Evolutionary conservation across 768 basidiomycete species (phyloP).

Genomic region (Russula sp.): DNA sequence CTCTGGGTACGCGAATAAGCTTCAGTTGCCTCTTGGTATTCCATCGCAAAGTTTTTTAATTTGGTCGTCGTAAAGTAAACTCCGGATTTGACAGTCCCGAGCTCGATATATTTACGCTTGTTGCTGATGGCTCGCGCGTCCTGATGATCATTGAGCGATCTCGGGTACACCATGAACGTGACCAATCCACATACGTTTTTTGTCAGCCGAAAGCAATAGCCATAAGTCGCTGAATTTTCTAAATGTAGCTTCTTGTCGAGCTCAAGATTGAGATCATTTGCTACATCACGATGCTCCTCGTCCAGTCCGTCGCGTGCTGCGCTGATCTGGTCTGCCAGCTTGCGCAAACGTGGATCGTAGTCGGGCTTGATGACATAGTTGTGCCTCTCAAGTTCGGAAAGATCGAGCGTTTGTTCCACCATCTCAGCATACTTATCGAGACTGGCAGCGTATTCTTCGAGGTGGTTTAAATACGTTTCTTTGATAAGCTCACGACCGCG

Average conservation of each 20-base stretch:
- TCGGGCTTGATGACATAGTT: constrained; percentile 91
- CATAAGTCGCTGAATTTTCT: constrained; percentile 85
- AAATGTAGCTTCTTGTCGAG: constrained; percentile 94
- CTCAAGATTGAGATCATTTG: constrained; percentile 71
- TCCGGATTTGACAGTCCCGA: constrained; percentile 82
- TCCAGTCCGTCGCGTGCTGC: constrained; percentile 78
- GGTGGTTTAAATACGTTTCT: constrained; percentile 59
- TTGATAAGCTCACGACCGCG: constrained; percentile 57
- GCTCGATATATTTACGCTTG: constrained; percentile 72
- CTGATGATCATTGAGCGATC: constrained; percentile 42
- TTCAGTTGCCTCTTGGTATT: constrained; percentile 64
- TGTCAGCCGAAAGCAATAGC: constrained; percentile 90
- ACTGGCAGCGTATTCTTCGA: constrained; percentile 55
- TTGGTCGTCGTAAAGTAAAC: constrained; percentile 81
- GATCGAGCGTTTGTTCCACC: constrained; percentile 95
- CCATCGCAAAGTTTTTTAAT: constrained; percentile 68
- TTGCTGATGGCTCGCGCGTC: constrained; percentile 70
- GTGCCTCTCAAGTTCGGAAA: constrained; percentile 79
- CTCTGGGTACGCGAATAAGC: constrained; percentile 75
- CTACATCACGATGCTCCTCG: constrained; percentile 68
- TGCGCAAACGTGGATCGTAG: constrained; percentile 74
- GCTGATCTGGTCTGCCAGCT: constrained; percentile 62
- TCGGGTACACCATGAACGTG: background rate
- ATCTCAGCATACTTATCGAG: constrained; percentile 84
- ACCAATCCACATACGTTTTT: constrained; percentile 62